Conservation (phyloP, 2,329 filamentous ascomycete genomes). For the Pseudogymnoascus sp. region DNA sequence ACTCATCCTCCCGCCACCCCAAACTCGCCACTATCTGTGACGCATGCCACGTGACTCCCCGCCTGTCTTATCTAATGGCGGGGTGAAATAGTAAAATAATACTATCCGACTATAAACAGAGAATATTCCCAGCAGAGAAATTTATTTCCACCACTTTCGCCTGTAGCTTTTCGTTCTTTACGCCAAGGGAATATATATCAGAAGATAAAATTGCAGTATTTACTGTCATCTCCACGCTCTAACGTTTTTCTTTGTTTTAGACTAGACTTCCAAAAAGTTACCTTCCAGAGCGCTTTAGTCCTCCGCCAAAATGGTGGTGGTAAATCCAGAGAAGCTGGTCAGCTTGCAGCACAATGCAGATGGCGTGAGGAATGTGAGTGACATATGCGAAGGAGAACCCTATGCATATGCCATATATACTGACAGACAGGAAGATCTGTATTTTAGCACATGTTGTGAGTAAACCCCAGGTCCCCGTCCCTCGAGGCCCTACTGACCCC, state of each 20-base stretch:
- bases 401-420: conserved; percentile 17
- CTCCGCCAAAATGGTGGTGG: conserved; percentile 65
- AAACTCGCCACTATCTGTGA: background rate
- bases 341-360: conserved; percentile 79
- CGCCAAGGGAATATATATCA: background rate
- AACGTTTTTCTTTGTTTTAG: background rate
- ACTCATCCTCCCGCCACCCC: background rate
- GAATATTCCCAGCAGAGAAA: background rate
- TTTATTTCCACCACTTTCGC: background rate
- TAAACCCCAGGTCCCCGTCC: conserved; percentile 16
- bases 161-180: background rate
- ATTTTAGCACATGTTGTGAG: conserved; percentile 84
- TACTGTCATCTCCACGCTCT: background rate
- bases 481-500: conserved; percentile 9
- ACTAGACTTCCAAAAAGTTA: background rate
- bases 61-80: background rate
- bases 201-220: background rate
- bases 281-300: background rate
- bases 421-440: conserved; percentile 57
- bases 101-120: background rate
- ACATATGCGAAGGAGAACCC: conserved; percentile 11
- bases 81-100: background rate
- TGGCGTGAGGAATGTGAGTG: conserved; percentile 81
- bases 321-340: conserved; percentile 82
- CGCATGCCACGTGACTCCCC: background rate